Evolutionary conservation across 2,329 filamentous ascomycete species (phyloP).

Genomic region (Hypoxylon rubiginosum): DNA sequence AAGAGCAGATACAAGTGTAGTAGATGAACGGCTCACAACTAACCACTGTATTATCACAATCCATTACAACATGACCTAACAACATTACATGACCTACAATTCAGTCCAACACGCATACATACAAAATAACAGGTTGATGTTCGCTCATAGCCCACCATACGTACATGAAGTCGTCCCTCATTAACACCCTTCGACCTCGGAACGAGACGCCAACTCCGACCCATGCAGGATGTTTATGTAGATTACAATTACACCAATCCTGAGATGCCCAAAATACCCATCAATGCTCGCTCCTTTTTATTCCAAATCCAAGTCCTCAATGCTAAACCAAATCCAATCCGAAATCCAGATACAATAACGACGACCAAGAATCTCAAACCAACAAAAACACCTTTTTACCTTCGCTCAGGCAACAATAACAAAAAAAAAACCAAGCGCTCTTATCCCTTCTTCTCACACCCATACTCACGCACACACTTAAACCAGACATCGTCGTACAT

Average conservation of each 20-base stretch:
- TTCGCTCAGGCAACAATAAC: no score
- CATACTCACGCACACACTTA: not conserved
- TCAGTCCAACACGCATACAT: not conserved
- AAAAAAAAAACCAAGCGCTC: no score
- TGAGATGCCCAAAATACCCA: constrained; percentile 1
- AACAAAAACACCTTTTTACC: no score
- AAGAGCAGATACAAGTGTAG: constrained; percentile 5
- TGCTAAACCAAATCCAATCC: not conserved
- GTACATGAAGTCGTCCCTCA: constrained; percentile 32
- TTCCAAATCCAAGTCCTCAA: not conserved
- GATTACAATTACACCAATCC: constrained; percentile 33
- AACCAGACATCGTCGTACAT: constrained; percentile 12
- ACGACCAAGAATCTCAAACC: not conserved
- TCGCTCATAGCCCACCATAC: constrained; percentile 16
- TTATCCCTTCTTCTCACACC: no score
- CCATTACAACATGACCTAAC: constrained; percentile 14
- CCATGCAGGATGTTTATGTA: constrained; percentile 20
- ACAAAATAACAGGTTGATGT: constrained; percentile 14
- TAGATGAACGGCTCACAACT: not conserved
- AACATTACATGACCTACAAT: not conserved
- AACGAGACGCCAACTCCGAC: constrained; percentile 23
- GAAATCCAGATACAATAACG: not conserved
- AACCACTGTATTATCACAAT: constrained; percentile 1
- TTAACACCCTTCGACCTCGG: not conserved
- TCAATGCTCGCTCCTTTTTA: constrained; percentile 5